Evolutionary conservation across 768 basidiomycete genomes (phyloP).

Genomic region (Trametes cinnabarina): DNA sequence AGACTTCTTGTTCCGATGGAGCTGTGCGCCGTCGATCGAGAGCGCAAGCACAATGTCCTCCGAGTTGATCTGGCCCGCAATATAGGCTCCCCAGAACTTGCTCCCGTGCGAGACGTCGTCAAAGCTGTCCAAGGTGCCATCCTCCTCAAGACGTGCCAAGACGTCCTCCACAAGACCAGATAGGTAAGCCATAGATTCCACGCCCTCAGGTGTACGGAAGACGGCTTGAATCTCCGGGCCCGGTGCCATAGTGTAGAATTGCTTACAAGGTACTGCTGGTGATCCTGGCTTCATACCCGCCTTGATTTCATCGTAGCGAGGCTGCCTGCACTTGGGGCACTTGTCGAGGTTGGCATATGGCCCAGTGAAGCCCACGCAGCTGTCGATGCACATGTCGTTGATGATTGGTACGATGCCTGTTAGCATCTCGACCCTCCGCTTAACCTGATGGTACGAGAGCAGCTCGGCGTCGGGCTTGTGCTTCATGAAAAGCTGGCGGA

Average conservation of each 20-base stretch:
- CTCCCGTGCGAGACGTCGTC: conserved; percentile 14
- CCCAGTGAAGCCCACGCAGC: too few relatives aligned
- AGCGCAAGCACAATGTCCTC: conserved; percentile 12
- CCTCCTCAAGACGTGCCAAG: too few relatives aligned
- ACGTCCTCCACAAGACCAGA: too few relatives aligned
- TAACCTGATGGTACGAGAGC: background rate
- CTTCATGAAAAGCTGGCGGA: too few relatives aligned
- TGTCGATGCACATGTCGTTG: too few relatives aligned
- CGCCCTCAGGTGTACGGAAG: conserved; percentile 11
- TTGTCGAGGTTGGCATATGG: conserved; percentile 2
- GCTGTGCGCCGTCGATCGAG: conserved; percentile 20
- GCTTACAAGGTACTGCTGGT: conserved; percentile 6
- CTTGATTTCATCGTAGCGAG: conserved; percentile 10
- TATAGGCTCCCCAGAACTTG: conserved; percentile 16
- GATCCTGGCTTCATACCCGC: background rate
- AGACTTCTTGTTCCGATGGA: background rate
- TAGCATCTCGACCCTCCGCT: background rate
- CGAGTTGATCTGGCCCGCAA: conserved; percentile 10
- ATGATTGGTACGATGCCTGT: too few relatives aligned
- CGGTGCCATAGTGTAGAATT: conserved; percentile 22
- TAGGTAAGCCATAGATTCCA: conserved; percentile 7
- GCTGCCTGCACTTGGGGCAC: conserved; percentile 17
- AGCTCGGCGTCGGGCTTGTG: too few relatives aligned
- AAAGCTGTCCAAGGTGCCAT: too few relatives aligned
- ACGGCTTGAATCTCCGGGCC: conserved; percentile 21